Conservation (phyloP, 192 early-diverging fungal genomes). For the Glomus cerebriforme region DNA sequence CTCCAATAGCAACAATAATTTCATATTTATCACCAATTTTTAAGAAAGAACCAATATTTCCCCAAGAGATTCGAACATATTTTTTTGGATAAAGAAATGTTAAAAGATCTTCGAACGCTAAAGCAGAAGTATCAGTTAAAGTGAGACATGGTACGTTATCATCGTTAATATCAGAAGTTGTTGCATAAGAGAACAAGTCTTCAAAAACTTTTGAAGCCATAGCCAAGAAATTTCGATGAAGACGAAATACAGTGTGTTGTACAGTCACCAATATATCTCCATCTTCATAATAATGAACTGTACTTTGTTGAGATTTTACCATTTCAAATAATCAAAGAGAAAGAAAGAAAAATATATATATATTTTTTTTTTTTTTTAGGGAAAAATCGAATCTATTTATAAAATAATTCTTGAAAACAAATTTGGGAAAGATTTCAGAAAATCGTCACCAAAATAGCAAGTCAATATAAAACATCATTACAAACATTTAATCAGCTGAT, state of each 20-base stretch:
- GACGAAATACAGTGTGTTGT: background rate
- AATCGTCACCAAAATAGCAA: background rate
- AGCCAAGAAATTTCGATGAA: background rate
- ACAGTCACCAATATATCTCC: background rate
- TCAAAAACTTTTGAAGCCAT: slow-evolving; percentile 7
- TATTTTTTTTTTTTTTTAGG: no score
- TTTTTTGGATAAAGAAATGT: background rate
- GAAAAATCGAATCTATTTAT: background rate
- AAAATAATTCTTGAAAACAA: background rate
- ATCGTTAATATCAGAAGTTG: background rate
- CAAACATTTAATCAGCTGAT: background rate
- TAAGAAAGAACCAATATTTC: background rate
- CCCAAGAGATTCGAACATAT: background rate
- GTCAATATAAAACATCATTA: background rate
- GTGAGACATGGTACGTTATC: background rate
- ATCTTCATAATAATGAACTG: slow-evolving; percentile 2
- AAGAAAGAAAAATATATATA: no score
- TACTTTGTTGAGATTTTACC: background rate
- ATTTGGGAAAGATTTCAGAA: background rate
- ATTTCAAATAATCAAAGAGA: background rate
- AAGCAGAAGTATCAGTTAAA: background rate
- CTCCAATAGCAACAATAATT: background rate
- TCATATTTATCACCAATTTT: slow-evolving; percentile 12
- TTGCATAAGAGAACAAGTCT: background rate
- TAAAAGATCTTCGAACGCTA: background rate